These are phyloP conservation scores for Debaryomyces sp. DNA, from an alignment of 1,139 yeast species.

Conservation along the genomic window DNA sequence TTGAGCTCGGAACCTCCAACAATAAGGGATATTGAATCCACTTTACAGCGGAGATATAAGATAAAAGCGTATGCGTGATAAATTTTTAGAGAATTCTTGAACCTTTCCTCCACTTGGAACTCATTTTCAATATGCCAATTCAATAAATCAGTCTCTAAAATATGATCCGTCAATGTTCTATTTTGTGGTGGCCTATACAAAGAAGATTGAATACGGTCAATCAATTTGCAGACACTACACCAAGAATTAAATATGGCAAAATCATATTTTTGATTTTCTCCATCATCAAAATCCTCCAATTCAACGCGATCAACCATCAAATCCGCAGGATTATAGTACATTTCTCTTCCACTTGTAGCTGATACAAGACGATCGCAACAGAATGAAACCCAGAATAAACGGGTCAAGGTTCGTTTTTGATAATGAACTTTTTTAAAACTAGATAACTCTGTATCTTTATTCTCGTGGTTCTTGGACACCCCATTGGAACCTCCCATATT, in stretches of 20 bases:
- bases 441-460: not conserved
- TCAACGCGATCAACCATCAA: slow-evolving; percentile 22
- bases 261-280: slow-evolving; percentile 16
- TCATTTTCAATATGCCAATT: slow-evolving; percentile 10
- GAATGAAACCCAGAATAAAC: slow-evolving; percentile 29
- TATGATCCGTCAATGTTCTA: slow-evolving; percentile 16
- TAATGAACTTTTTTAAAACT: slow-evolving; percentile 12
- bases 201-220: slow-evolving; percentile 22
- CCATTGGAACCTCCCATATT: slow-evolving; percentile 25
- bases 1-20: slow-evolving; percentile 1
- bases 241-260: slow-evolving; percentile 22
- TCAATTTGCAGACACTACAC: slow-evolving; percentile 19
- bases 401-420: slow-evolving; percentile 18
- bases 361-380: slow-evolving; percentile 28
- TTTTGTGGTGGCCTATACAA: slow-evolving; percentile 28
- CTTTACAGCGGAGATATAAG: slow-evolving; percentile 24
- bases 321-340: slow-evolving; percentile 25
- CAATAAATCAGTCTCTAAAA: slow-evolving; percentile 19
- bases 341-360: slow-evolving; percentile 27
- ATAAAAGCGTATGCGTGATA: slow-evolving; percentile 21
- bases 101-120: slow-evolving; percentile 18
- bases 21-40: slow-evolving; percentile 25
- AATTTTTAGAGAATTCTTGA: slow-evolving; percentile 11
- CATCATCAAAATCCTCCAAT: slow-evolving; percentile 22
- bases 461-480: not conserved